A percentile compares a stretch with the other conserved stretches of the same genome.
These are phyloP conservation scores for Fusarium beomiforme DNA, from an alignment of 2,329 filamentous ascomycete genomes.

Conservation along the genomic window DNA sequence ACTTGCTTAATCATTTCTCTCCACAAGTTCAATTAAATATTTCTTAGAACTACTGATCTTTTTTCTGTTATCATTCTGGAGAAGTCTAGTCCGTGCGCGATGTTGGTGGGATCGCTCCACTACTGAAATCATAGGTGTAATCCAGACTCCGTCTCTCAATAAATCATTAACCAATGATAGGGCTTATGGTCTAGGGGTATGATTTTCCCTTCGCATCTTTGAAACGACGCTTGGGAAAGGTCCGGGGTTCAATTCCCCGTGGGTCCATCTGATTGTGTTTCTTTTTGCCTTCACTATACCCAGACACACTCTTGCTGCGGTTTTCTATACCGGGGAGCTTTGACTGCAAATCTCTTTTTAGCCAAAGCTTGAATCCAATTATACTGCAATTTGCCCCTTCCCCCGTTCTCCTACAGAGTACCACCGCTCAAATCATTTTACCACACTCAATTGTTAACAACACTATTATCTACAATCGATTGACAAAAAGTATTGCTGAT, in stretches of 20 bases:
- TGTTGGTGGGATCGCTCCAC: too few species aligned
- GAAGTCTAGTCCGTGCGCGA: background rate
- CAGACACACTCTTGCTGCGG: accelerated
- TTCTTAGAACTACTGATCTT: too few species aligned
- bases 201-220: conserved; percentile 29
- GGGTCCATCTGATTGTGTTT: conserved; percentile 8
- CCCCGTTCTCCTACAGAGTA: background rate
- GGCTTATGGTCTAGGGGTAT: conserved; percentile 34
- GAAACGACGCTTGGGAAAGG: conserved; percentile 15
- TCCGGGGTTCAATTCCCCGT: conserved; percentile 31
- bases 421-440: background rate
- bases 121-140: background rate
- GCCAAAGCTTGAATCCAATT: background rate
- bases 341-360: background rate
- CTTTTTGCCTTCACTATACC: background rate
- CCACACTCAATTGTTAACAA: background rate
- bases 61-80: background rate
- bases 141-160: accelerated
- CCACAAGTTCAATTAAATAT: background rate
- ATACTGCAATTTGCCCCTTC: background rate
- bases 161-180: conserved; percentile 1
- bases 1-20: background rate
- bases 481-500: accelerated
- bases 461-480: too few species aligned
- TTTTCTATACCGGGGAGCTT: accelerated